These are phyloP conservation scores for Fusarium sacchari DNA, from an alignment of 2,329 filamentous ascomycete genomes.

Conservation along the genomic window DNA sequence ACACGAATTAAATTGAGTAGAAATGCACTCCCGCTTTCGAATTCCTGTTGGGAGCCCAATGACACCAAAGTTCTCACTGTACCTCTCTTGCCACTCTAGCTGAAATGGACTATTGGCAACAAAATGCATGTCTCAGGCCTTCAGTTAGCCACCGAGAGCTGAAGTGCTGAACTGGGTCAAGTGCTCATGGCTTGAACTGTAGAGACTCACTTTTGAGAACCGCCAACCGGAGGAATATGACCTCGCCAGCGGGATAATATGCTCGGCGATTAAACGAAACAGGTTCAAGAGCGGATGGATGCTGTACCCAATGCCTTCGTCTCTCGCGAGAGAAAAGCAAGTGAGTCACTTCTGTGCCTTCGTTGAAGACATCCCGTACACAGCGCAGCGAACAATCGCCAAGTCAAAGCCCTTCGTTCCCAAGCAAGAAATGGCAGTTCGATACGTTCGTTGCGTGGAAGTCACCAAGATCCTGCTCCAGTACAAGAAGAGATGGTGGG, in stretches of 20 bases:
- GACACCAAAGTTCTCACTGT: background rate
- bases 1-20: background rate
- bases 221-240: background rate
- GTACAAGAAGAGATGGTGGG: constrained; percentile 1
- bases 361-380: rapidly evolving
- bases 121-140: background rate
- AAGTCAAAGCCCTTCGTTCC: background rate
- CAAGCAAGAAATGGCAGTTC: background rate
- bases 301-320: background rate
- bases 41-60: background rate
- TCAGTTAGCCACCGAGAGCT: background rate
- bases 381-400: background rate
- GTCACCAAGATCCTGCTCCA: background rate
- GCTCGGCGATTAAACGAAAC: background rate
- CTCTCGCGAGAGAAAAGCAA: background rate
- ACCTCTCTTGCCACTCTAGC: rapidly evolving
- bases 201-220: background rate
- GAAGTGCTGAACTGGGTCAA: background rate
- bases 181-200: background rate
- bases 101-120: background rate
- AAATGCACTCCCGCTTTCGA: background rate
- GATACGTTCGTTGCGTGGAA: background rate
- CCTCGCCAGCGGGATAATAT: background rate
- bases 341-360: background rate
- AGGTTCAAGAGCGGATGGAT: background rate